These are phyloP conservation scores for Hibiscus mutabilis DNA, from an alignment of 345 rosid genomes.

Conservation along the genomic window DNA sequence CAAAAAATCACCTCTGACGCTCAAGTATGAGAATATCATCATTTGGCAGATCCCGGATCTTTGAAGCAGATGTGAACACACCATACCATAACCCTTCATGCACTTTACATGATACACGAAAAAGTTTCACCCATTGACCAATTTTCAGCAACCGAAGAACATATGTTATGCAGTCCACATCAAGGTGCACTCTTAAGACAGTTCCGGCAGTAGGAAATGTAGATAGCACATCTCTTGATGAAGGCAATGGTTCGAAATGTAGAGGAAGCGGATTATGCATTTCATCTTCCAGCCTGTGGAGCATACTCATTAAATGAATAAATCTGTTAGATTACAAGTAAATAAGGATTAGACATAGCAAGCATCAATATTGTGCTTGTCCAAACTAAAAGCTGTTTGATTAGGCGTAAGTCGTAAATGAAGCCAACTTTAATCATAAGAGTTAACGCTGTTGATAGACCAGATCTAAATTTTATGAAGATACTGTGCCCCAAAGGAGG, in stretches of 20 bases:
- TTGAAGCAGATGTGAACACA: constrained; percentile 36
- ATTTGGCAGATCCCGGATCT: constrained; percentile 33
- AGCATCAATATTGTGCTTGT: neutral
- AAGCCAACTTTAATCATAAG: neutral
- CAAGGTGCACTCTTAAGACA: constrained; percentile 46
- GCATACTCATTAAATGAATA: constrained; percentile 7
- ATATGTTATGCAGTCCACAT: constrained; percentile 25
- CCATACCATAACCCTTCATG: constrained; percentile 65
- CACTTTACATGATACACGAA: constrained; percentile 45
- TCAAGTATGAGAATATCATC: constrained; percentile 29
- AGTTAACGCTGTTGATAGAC: neutral
- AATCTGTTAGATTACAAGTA: neutral
- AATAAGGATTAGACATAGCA: neutral
- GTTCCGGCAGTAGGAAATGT: constrained; percentile 77
- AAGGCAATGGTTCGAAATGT: constrained; percentile 36
- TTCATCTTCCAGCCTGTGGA: constrained; percentile 47
- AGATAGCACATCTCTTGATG: constrained; percentile 48
- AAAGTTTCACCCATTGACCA: constrained; percentile 65
- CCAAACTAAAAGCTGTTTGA: neutral
- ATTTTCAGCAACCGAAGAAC: constrained; percentile 31
- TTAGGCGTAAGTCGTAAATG: neutral
- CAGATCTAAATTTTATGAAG: neutral
- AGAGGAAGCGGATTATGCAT: constrained; percentile 40
- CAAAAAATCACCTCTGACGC: constrained; percentile 43
- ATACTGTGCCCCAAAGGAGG: neutral